These are phyloP conservation scores for Urostyla sp. DNA, from an alignment of 73 alveolate genomes.

Conservation along the genomic window DNA sequence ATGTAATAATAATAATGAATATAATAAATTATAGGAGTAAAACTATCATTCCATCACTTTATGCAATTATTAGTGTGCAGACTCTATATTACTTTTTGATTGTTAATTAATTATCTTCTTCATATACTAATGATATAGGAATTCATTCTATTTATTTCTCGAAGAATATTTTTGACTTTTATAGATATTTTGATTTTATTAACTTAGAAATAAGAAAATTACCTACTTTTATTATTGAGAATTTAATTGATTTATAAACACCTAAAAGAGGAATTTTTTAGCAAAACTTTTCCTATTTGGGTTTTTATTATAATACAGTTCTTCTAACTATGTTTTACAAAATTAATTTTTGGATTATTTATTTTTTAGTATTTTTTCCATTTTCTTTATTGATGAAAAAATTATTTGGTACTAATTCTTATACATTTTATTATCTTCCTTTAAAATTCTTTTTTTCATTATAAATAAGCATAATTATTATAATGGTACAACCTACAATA, in stretches of 20 bases:
- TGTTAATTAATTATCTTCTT: no score
- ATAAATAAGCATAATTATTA: conserved; percentile 19
- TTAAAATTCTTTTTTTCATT: conserved; percentile 43
- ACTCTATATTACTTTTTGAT: no score
- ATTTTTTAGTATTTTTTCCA: conserved; percentile 29
- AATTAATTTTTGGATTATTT: conserved; percentile 32
- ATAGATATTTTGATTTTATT: conserved; percentile 12
- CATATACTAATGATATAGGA: neutral
- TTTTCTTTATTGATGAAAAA: neutral
- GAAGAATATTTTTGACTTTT: neutral
- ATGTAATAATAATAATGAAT: neutral
- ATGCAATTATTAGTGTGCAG: conserved; percentile 15
- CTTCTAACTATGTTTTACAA: conserved; percentile 7
- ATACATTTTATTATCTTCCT: conserved; percentile 12
- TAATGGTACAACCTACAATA: neutral
- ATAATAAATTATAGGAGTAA: neutral
- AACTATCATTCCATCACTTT: conserved; percentile 37
- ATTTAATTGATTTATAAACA: conserved; percentile 9
- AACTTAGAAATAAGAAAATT: neutral
- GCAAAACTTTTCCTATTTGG: neutral
- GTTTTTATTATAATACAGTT: conserved; percentile 24
- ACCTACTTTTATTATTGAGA: neutral
- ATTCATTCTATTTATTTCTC: conserved; percentile 17
- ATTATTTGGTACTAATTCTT: conserved; percentile 34
- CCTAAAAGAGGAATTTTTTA: conserved; percentile 35